Conservation (phyloP, 106 monocot genomes). For the Iris macrosiphon region DNA sequence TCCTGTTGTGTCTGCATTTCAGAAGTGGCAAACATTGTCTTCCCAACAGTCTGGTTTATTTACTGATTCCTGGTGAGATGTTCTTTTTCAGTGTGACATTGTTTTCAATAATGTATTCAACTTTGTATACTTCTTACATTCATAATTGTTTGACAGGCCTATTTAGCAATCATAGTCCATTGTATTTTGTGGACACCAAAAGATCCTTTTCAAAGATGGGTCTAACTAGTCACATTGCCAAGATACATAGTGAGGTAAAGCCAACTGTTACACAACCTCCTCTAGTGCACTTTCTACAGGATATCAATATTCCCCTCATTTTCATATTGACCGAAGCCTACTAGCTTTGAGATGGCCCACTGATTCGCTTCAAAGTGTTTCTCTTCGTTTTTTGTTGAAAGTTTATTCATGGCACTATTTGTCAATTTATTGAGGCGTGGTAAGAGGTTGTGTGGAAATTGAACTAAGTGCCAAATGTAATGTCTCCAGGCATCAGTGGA, state of each 20-base stretch:
- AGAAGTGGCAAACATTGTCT: constrained; percentile 62
- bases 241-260: constrained; percentile 61
- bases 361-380: neutral
- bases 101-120: neutral
- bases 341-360: neutral
- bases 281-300: too few relatives aligned
- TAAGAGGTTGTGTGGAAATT: neutral
- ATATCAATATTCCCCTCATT: neutral
- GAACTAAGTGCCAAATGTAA: neutral
- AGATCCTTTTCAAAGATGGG: constrained; percentile 59
- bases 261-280: too few relatives aligned
- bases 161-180: constrained; percentile 61
- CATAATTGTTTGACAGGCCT: constrained; percentile 29
- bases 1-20: constrained; percentile 21
- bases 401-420: neutral
- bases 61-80: constrained; percentile 68
- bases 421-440: too few relatives aligned
- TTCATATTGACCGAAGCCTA: neutral
- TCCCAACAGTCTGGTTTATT: constrained; percentile 62
- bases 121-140: neutral
- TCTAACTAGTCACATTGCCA: constrained; percentile 62
- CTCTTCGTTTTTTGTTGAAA: neutral
- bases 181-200: constrained; percentile 60
- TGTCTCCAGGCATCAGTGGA: constrained; percentile 56
- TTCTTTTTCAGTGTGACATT: constrained; percentile 7